A percentile compares a stretch with the other conserved stretches of the same genome.
These are phyloP conservation scores for Halophytophthora batemanensis DNA, from an alignment of 352 stramenopile genomes.

Conservation along the genomic window DNA sequence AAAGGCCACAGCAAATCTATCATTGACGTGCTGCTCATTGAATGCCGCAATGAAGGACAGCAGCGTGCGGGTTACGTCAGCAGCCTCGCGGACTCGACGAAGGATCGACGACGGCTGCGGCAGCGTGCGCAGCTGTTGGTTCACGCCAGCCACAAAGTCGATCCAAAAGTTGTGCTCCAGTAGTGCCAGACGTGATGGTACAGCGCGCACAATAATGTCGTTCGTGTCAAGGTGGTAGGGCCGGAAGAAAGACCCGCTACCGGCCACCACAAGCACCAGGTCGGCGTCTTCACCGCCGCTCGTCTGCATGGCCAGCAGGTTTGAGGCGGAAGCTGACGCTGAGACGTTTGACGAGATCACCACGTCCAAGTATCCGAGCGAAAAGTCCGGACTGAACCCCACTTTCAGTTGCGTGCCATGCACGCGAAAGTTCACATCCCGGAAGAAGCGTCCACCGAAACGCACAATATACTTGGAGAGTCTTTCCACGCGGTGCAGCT, in stretches of 20 bases:
- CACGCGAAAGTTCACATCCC: slow-evolving; percentile 76
- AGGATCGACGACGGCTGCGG: slow-evolving; percentile 47
- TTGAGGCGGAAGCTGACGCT: slow-evolving; percentile 22
- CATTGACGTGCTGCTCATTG: slow-evolving; percentile 54
- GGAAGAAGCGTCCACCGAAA: slow-evolving; percentile 73
- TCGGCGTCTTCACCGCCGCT: slow-evolving; percentile 14
- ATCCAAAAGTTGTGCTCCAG: slow-evolving; percentile 84
- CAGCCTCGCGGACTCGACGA: slow-evolving; percentile 32
- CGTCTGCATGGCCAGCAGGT: slow-evolving; percentile 25
- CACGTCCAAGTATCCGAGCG: slow-evolving; percentile 78
- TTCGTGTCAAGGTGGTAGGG: slow-evolving; percentile 84
- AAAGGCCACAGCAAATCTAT: slow-evolving; percentile 56
- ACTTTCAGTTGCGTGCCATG: slow-evolving; percentile 77
- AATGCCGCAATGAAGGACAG: slow-evolving; percentile 49
- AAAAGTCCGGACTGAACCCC: slow-evolving; percentile 84
- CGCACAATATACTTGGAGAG: slow-evolving; percentile 66
- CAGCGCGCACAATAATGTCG: slow-evolving; percentile 72
- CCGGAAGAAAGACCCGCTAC: slow-evolving; percentile 77
- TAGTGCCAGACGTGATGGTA: slow-evolving; percentile 62
- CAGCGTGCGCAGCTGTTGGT: slow-evolving; percentile 63
- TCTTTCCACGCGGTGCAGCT: slow-evolving; percentile 60
- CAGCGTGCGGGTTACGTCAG: slow-evolving; percentile 32
- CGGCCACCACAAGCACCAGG: slow-evolving; percentile 59
- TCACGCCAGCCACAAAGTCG: slow-evolving; percentile 73
- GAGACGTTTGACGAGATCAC: slow-evolving; percentile 36